A percentile compares a stretch with the other conserved stretches of the same genome.
Conservation (phyloP, 768 basidiomycete genomes). For the Kondoa subrosea region DNA sequence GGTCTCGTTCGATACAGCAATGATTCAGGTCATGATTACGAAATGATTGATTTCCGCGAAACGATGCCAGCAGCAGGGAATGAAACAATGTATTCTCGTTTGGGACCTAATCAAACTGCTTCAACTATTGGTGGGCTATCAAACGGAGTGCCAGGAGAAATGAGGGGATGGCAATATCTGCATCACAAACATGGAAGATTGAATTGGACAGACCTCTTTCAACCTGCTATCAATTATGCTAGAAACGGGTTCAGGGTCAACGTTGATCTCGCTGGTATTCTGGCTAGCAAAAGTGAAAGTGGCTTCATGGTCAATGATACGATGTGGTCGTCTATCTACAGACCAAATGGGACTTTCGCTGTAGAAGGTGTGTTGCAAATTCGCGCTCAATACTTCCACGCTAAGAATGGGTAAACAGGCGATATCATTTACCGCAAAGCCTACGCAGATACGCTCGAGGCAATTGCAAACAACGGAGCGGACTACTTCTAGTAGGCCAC, state of each 20-base stretch:
- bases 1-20: constrained; percentile 28
- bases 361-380: too few species aligned
- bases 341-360: constrained; percentile 25
- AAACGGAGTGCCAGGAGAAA: constrained; percentile 29
- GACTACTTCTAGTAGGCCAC: constrained; percentile 24
- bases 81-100: constrained; percentile 27
- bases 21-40: constrained; percentile 23
- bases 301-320: constrained; percentile 20
- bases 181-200: constrained; percentile 27
- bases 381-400: too few species aligned
- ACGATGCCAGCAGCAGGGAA: constrained; percentile 28
- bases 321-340: constrained; percentile 25
- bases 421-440: constrained; percentile 19
- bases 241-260: constrained; percentile 30
- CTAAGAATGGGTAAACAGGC: too few species aligned
- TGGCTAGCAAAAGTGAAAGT: constrained; percentile 4
- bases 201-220: constrained; percentile 28
- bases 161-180: constrained; percentile 28
- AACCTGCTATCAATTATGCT: constrained; percentile 29
- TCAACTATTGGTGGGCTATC: constrained; percentile 31
- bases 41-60: constrained; percentile 25
- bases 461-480: constrained; percentile 19
- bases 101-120: constrained; percentile 21
- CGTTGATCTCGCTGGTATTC: constrained; percentile 24
- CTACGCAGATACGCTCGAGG: constrained; percentile 25